A percentile compares a stretch with the other conserved stretches of the same genome.
These are phyloP conservation scores for Rhododendron williamsianum DNA, from an alignment of 148 eudicot species.

Conservation along the genomic window DNA sequence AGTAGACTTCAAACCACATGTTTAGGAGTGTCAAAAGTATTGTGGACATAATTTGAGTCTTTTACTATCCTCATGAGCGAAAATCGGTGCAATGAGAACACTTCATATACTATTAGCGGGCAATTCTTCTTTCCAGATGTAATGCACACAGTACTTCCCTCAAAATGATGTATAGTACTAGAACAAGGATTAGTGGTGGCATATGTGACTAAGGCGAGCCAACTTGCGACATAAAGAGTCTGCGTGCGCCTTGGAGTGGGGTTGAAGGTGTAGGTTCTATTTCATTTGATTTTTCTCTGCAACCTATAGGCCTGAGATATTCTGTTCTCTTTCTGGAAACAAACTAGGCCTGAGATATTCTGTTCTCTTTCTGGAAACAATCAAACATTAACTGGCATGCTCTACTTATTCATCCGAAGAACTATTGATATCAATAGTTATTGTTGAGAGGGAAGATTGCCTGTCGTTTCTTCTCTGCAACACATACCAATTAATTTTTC, in stretches of 20 bases:
- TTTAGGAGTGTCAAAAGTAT: not conserved
- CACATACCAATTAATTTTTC: not conserved
- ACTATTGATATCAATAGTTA: not conserved
- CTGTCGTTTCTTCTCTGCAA: not conserved
- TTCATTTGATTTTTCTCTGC: not conserved
- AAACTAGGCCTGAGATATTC: not conserved
- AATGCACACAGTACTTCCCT: not conserved
- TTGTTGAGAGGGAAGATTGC: not conserved
- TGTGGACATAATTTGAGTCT: not conserved
- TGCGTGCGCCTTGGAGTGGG: not conserved
- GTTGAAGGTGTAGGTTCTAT: not conserved
- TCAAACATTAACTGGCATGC: not conserved
- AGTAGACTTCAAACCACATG: not conserved
- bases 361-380: not conserved
- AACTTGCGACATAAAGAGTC: not conserved
- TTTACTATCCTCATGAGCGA: not conserved
- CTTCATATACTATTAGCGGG: not conserved
- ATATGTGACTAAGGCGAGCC: not conserved
- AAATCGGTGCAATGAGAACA: not conserved
- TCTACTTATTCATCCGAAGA: not conserved
- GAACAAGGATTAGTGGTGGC: slow-evolving; percentile 1
- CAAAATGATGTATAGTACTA: not conserved
- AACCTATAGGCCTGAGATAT: not conserved
- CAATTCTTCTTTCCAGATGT: not conserved
- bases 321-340: not conserved